Evolutionary conservation across 352 stramenopile genomes (phyloP).

Genomic region (Pythium monospermum): DNA sequence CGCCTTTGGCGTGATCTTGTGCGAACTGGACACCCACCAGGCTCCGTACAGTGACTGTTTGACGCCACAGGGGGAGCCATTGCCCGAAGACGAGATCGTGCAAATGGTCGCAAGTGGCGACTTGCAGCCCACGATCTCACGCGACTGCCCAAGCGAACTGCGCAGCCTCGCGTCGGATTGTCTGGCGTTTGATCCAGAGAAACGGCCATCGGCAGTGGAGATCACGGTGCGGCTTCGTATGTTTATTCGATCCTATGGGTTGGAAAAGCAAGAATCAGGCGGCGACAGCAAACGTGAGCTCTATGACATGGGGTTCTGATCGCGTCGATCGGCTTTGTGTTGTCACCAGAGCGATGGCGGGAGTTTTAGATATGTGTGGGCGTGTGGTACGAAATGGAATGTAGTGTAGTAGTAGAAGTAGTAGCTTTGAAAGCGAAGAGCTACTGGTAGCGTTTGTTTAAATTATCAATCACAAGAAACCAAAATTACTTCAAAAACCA

Average conservation of each 20-base stretch:
- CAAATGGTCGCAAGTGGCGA: conserved; percentile 10
- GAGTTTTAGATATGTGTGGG: too few relatives aligned
- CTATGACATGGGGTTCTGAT: too few relatives aligned
- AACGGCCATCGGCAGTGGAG: conserved; percentile 14
- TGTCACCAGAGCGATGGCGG: too few relatives aligned
- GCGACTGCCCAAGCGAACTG: conserved; percentile 9
- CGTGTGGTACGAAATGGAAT: too few relatives aligned
- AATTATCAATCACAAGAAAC: too few relatives aligned
- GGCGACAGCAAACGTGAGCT: too few relatives aligned
- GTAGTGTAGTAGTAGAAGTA: too few relatives aligned
- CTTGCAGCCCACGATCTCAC: conserved; percentile 11
- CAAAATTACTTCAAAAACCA: too few relatives aligned
- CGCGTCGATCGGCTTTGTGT: too few relatives aligned
- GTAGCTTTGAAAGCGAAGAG: too few relatives aligned
- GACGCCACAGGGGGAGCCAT: conserved; percentile 6
- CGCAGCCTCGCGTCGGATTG: conserved; percentile 14
- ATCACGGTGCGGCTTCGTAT: conserved; percentile 10
- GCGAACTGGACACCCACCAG: conserved; percentile 16
- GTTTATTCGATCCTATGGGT: conserved; percentile 11
- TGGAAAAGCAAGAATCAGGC: too few relatives aligned
- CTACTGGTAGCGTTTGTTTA: too few relatives aligned
- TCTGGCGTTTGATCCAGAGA: conserved; percentile 6
- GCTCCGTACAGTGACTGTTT: conserved; percentile 17
- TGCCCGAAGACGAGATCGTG: conserved; percentile 10
- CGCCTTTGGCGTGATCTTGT: conserved; percentile 17